These are phyloP conservation scores for Colletotrichum tanaceti DNA, from an alignment of 2,329 filamentous ascomycete genomes.

Conservation along the genomic window DNA sequence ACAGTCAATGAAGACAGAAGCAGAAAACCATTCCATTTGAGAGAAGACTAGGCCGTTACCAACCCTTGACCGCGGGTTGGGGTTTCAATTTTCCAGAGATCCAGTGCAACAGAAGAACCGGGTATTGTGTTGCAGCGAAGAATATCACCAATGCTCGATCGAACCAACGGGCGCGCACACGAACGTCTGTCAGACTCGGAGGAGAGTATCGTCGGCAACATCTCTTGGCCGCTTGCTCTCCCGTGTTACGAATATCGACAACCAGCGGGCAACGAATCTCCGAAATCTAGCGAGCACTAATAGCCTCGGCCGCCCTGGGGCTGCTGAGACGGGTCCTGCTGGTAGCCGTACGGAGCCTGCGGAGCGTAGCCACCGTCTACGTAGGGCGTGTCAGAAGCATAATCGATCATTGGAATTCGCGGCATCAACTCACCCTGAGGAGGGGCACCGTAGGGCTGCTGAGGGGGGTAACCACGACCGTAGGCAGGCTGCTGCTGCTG, in stretches of 20 bases:
- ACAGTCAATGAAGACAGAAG: slow-evolving; percentile 30
- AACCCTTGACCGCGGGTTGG: slow-evolving; percentile 39
- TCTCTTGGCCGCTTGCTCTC: slow-evolving; percentile 35
- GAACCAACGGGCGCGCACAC: slow-evolving; percentile 42
- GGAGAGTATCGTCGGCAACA: slow-evolving; percentile 40
- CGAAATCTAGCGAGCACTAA: slow-evolving; percentile 46
- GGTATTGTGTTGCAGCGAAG: slow-evolving; percentile 43
- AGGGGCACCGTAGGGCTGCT: slow-evolving; percentile 49
- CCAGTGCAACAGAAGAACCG: slow-evolving; percentile 42
- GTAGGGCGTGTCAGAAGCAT: slow-evolving; percentile 2
- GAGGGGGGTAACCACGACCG: slow-evolving; percentile 59
- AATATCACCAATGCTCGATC: slow-evolving; percentile 43
- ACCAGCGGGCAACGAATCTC: slow-evolving; percentile 40
- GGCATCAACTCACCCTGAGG: slow-evolving; percentile 53
- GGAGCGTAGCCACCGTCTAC: slow-evolving; percentile 32
- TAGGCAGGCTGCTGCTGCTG: slow-evolving; percentile 50
- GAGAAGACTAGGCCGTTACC: slow-evolving; percentile 40
- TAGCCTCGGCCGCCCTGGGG: slow-evolving; percentile 55
- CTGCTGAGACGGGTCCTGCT: slow-evolving; percentile 55
- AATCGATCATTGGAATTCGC: background rate
- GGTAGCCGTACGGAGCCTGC: slow-evolving; percentile 56
- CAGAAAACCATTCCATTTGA: slow-evolving; percentile 40
- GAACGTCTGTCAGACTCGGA: slow-evolving; percentile 41
- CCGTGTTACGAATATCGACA: slow-evolving; percentile 35
- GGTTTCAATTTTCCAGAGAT: slow-evolving; percentile 41